Evolutionary conservation across 345 rosid species (phyloP).

Genomic region (Anacardium occidentale): DNA sequence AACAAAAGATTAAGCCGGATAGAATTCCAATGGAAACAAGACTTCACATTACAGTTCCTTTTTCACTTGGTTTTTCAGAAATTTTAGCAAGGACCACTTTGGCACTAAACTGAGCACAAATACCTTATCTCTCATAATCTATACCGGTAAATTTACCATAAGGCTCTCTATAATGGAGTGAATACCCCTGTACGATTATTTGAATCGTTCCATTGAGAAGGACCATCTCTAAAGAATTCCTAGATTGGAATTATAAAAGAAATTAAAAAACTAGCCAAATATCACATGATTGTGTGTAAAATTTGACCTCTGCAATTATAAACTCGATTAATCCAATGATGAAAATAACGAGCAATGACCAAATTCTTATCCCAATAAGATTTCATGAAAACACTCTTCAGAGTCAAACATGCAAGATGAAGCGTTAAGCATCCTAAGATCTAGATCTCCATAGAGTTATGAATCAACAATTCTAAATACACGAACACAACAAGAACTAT

Average conservation of each 20-base stretch:
- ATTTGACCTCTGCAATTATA: not conserved
- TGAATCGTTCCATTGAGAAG: not conserved
- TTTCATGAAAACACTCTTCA: conserved; percentile 12
- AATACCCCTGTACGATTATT: not conserved
- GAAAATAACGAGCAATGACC: conserved; percentile 23
- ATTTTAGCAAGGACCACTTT: conserved; percentile 1
- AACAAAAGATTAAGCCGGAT: not conserved
- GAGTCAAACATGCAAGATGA: conserved; percentile 29
- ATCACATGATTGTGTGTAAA: conserved; percentile 10
- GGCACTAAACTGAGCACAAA: conserved; percentile 5
- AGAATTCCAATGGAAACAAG: not conserved
- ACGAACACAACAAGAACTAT: not conserved
- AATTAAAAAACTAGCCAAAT: conserved; percentile 17
- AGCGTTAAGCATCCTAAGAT: conserved; percentile 28
- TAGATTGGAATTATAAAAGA: conserved; percentile 12
- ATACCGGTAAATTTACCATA: not conserved
- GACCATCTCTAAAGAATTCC: conserved; percentile 3
- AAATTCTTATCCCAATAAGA: conserved; percentile 32
- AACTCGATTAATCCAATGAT: not conserved
- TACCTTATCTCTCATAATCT: not conserved
- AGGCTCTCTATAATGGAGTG: not conserved
- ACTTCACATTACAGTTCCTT: not conserved
- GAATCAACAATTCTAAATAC: conserved; percentile 16
- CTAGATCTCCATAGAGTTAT: conserved; percentile 40
- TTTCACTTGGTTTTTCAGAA: not conserved